Conservation (phyloP, 225 moss, liverwort and hornwort genomes). For the Takakia lepidozioides region DNA sequence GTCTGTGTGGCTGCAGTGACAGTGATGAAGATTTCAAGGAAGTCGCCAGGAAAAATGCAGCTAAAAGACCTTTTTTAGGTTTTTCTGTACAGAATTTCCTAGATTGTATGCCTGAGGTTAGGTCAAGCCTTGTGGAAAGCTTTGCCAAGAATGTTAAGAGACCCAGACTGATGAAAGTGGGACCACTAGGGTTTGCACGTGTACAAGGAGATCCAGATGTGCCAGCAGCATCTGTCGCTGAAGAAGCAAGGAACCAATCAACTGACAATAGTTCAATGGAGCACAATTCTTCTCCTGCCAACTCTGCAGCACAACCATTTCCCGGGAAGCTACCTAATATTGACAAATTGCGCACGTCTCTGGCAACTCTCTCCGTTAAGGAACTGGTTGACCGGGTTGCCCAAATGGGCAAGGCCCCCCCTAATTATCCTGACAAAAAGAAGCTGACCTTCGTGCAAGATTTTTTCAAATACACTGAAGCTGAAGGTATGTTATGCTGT, state of each 20-base stretch:
- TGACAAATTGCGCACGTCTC: constrained; percentile 27
- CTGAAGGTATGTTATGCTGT: no score
- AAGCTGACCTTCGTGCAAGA: constrained; percentile 59
- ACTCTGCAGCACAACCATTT: constrained; percentile 27
- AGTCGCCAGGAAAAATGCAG: constrained; percentile 17
- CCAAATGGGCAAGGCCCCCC: constrained; percentile 29
- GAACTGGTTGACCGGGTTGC: constrained; percentile 40
- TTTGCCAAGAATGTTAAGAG: constrained; percentile 12
- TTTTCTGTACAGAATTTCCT: constrained; percentile 18
- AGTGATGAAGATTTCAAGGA: constrained; percentile 15
- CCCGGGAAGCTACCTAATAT: constrained; percentile 53
- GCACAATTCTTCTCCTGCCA: background rate
- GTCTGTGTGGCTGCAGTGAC: constrained; percentile 24
- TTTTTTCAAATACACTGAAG: constrained; percentile 57
- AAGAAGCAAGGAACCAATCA: constrained; percentile 18
- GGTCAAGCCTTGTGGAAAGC: no score
- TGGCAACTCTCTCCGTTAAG: constrained; percentile 40
- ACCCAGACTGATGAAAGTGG: constrained; percentile 18
- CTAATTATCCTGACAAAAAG: constrained; percentile 53
- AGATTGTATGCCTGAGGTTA: no score
- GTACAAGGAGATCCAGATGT: constrained; percentile 51
- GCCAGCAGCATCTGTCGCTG: constrained; percentile 14
- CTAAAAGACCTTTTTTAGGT: constrained; percentile 33
- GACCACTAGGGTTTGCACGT: constrained; percentile 47
- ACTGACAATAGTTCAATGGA: constrained; percentile 3